A percentile compares a stretch with the other conserved stretches of the same genome.
Evolutionary conservation across 148 eudicot genomes (phyloP).

Genomic region (Linanthus parryae): DNA sequence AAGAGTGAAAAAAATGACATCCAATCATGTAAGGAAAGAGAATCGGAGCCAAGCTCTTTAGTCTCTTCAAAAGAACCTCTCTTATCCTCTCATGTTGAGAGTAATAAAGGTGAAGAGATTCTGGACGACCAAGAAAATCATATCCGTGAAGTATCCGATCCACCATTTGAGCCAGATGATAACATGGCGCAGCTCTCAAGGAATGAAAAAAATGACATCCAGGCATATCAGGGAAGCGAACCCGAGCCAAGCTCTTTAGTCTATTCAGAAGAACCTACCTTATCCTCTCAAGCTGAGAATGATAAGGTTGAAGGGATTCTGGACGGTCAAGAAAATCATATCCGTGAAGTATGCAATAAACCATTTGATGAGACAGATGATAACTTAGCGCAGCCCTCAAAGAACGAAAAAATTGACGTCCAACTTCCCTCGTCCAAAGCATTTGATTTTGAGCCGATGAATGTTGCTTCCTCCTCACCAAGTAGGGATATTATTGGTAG

Average conservation of each 20-base stretch:
- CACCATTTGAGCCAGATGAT: slow-evolving; percentile 14
- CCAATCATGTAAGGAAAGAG: slow-evolving; percentile 29
- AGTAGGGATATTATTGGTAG: slow-evolving; percentile 33
- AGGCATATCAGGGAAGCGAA: slow-evolving; percentile 29
- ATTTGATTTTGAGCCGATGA: slow-evolving; percentile 30
- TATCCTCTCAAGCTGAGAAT: slow-evolving; percentile 21
- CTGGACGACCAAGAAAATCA: slow-evolving; percentile 20
- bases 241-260: slow-evolving; percentile 25
- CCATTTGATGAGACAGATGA: too few species aligned
- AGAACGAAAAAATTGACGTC: slow-evolving; percentile 25
- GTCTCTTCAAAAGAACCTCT: slow-evolving; percentile 31
- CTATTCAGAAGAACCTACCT: slow-evolving; percentile 31
- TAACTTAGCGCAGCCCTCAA: slow-evolving; percentile 21
- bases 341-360: slow-evolving; percentile 23
- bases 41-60: slow-evolving; percentile 26
- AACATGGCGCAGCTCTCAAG: too few species aligned
- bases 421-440: slow-evolving; percentile 29
- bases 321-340: slow-evolving; percentile 19
- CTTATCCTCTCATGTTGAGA: slow-evolving; percentile 22
- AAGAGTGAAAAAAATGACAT: too few species aligned
- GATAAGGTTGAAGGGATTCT: slow-evolving; percentile 24
- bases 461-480: slow-evolving; percentile 37
- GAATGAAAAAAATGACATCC: too few species aligned
- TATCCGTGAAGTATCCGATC: slow-evolving; percentile 22
- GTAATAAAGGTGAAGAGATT: slow-evolving; percentile 23